Conservation (phyloP, 345 rosid species). For the Conringia planisiliqua region DNA sequence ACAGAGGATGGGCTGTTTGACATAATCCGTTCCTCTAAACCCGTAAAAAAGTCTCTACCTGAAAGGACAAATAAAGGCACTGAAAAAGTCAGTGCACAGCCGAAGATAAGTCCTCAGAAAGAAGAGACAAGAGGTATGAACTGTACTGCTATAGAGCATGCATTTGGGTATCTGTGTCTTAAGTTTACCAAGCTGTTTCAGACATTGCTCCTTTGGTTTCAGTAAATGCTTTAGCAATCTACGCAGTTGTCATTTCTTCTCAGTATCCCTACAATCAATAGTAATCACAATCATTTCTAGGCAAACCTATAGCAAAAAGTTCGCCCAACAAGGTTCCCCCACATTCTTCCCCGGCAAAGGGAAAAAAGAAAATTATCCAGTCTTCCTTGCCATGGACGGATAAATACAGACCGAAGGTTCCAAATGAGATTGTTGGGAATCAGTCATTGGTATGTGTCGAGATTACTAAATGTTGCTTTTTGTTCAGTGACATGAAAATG, state of each 20-base stretch:
- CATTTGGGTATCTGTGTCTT: slow-evolving; percentile 19
- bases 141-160: slow-evolving; percentile 7
- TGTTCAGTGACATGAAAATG: slow-evolving; percentile 5
- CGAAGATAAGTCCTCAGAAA: slow-evolving; percentile 59
- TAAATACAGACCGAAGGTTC: slow-evolving; percentile 79
- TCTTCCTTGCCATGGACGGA: slow-evolving; percentile 80
- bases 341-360: slow-evolving; percentile 39
- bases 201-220: slow-evolving; percentile 2
- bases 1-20: slow-evolving; percentile 93
- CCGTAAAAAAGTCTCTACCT: slow-evolving; percentile 37
- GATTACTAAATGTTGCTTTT: slow-evolving; percentile 8
- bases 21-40: slow-evolving; percentile 68
- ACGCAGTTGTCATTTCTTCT: slow-evolving; percentile 1
- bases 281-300: slow-evolving; percentile 24
- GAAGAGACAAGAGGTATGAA: slow-evolving; percentile 55
- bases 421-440: slow-evolving; percentile 89
- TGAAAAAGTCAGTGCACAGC: slow-evolving; percentile 37
- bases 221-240: slow-evolving; percentile 10
- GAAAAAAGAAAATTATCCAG: slow-evolving; percentile 41
- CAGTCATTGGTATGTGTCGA: slow-evolving; percentile 60
- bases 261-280: not conserved
- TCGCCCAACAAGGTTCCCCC: slow-evolving; percentile 35
- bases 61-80: slow-evolving; percentile 41
- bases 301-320: slow-evolving; percentile 37
- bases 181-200: not conserved